Evolutionary conservation across 2,329 filamentous ascomycete genomes (phyloP).

Genomic region (Epichloe festucae): DNA sequence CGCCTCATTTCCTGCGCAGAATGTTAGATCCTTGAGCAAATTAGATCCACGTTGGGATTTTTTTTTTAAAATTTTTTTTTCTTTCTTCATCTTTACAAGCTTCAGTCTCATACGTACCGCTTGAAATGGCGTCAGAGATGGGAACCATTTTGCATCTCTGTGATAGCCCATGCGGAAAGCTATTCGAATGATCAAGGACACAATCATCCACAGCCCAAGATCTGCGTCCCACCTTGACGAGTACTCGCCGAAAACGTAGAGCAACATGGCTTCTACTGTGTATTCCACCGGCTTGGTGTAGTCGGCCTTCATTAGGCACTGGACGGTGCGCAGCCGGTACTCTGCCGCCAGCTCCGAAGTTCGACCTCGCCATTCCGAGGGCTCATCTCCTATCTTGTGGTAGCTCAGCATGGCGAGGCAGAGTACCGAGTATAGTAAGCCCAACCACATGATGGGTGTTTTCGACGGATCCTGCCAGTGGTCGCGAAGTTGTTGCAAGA

Average conservation of each 20-base stretch:
- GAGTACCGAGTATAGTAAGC: slow-evolving; percentile 62
- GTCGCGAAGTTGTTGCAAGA: slow-evolving; percentile 54
- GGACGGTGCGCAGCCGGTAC: slow-evolving; percentile 61
- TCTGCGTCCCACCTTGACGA: slow-evolving; percentile 63
- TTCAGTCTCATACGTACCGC: slow-evolving; percentile 33
- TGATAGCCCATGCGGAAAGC: slow-evolving; percentile 65
- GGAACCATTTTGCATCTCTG: slow-evolving; percentile 62
- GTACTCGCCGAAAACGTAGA: slow-evolving; percentile 67
- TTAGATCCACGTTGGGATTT: too few relatives aligned
- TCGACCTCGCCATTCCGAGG: slow-evolving; percentile 61
- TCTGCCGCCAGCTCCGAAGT: slow-evolving; percentile 46
- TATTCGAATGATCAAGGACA: slow-evolving; percentile 41
- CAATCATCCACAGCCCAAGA: slow-evolving; percentile 48
- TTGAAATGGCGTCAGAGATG: slow-evolving; percentile 58
- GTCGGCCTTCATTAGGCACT: slow-evolving; percentile 63
- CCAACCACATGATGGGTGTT: slow-evolving; percentile 66
- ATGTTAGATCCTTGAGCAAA: background rate
- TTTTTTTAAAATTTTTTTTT: too few relatives aligned
- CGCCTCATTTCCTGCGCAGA: slow-evolving; percentile 51
- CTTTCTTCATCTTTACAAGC: too few relatives aligned
- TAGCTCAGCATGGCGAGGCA: slow-evolving; percentile 69
- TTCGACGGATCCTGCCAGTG: slow-evolving; percentile 63
- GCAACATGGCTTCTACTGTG: slow-evolving; percentile 65
- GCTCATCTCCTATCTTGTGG: slow-evolving; percentile 66
- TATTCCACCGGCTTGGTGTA: slow-evolving; percentile 64